A percentile compares a stretch with the other conserved stretches of the same genome.
Conservation (phyloP, 805 yeast species). For the Hanseniaspora opuntiae region DNA sequence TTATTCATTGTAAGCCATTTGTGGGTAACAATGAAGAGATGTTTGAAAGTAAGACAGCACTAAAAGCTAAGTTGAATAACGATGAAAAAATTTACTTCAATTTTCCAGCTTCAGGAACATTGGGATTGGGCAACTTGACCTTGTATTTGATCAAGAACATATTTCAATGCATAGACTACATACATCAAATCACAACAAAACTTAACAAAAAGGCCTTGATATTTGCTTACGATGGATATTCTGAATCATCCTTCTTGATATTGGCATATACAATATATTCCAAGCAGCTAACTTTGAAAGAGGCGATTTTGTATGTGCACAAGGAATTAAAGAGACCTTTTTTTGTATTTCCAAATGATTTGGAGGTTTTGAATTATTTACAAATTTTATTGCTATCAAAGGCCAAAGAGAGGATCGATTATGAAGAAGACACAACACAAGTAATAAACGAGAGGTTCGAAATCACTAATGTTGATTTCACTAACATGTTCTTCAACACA, state of each 20-base stretch:
- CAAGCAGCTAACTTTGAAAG: slow-evolving; percentile 44
- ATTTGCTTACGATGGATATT: slow-evolving; percentile 82
- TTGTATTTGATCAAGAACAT: slow-evolving; percentile 51
- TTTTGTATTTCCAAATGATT: slow-evolving; percentile 69
- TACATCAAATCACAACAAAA: slow-evolving; percentile 28
- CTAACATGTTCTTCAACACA: slow-evolving; percentile 25
- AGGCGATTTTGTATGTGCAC: slow-evolving; percentile 57
- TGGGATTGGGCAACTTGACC: slow-evolving; percentile 62
- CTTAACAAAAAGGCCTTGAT: slow-evolving; percentile 37
- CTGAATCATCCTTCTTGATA: slow-evolving; percentile 70
- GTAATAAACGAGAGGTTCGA: slow-evolving; percentile 1
- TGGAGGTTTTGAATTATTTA: slow-evolving; percentile 47
- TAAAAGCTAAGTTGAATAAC: background rate
- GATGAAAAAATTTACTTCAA: slow-evolving; percentile 27
- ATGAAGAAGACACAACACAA: slow-evolving; percentile 19
- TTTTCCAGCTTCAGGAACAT: slow-evolving; percentile 76
- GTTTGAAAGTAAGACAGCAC: slow-evolving; percentile 32
- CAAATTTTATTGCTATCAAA: slow-evolving; percentile 46
- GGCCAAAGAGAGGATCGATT: slow-evolving; percentile 17
- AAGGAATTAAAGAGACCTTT: slow-evolving; percentile 58
- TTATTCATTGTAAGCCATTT: slow-evolving; percentile 30
- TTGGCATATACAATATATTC: slow-evolving; percentile 61
- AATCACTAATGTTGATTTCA: slow-evolving; percentile 17
- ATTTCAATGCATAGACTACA: slow-evolving; percentile 42
- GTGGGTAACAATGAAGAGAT: slow-evolving; percentile 29